These are phyloP conservation scores for Arachnopeziza araneosa DNA, from an alignment of 2,329 filamentous ascomycete genomes.

Conservation along the genomic window DNA sequence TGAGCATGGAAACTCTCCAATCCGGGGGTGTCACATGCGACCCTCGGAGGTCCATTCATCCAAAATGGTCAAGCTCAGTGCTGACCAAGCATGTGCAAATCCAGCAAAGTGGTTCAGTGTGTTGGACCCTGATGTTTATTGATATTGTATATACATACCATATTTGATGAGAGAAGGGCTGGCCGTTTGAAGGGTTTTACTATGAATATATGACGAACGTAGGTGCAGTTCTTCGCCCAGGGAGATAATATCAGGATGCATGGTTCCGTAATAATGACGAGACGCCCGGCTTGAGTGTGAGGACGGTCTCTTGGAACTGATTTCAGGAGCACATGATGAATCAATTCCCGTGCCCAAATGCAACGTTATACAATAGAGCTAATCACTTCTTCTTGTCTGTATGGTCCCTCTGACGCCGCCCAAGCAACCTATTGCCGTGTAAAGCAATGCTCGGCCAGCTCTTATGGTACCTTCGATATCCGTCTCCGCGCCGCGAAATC, in stretches of 20 bases:
- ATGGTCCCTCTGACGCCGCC: conserved; percentile 79
- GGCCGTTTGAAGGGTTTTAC: not conserved
- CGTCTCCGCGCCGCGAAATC: conserved; percentile 55
- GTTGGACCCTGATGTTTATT: no score
- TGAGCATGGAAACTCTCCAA: not conserved
- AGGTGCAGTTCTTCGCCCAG: no score
- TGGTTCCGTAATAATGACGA: not conserved
- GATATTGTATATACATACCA: not conserved
- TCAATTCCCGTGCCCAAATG: not conserved
- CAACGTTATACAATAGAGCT: not conserved
- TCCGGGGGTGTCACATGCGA: not conserved
- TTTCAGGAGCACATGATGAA: not conserved
- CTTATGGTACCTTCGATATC: conserved; percentile 48
- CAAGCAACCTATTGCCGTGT: conserved; percentile 50
- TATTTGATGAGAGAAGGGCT: not conserved
- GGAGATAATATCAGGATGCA: not conserved
- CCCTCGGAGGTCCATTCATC: not conserved
- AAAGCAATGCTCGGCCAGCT: conserved; percentile 48
- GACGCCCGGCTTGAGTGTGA: not conserved
- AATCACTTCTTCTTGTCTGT: conserved; percentile 41
- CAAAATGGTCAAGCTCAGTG: not conserved
- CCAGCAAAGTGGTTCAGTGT: not conserved
- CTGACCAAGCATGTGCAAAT: not conserved
- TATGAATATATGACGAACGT: not conserved
- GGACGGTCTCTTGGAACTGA: not conserved